These are phyloP conservation scores for Boletus coccyginus DNA, from an alignment of 768 basidiomycete species.

Conservation along the genomic window DNA sequence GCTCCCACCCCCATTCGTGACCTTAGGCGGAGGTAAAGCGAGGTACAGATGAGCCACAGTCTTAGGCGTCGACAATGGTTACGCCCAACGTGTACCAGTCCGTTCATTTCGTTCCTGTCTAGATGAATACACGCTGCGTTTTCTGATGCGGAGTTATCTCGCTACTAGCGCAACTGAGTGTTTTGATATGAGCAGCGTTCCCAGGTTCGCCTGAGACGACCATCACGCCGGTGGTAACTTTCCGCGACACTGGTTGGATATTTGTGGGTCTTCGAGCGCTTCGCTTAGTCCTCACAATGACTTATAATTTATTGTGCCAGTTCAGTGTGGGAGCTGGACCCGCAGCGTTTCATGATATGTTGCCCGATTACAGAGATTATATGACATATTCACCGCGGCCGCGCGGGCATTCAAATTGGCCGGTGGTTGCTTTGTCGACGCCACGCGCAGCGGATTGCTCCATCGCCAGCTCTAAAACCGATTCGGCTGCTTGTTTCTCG, in stretches of 20 bases:
- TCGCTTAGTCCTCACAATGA: neutral
- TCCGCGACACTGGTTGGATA: neutral
- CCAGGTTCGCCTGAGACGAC: neutral
- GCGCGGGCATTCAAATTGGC: neutral
- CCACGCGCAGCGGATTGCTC: too few relatives aligned
- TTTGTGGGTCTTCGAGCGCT: neutral
- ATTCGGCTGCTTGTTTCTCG: neutral
- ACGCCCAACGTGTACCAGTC: neutral
- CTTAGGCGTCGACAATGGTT: conserved; percentile 26
- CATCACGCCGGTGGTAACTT: neutral
- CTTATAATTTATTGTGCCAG: neutral
- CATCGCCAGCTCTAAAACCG: too few relatives aligned
- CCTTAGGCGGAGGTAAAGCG: conserved; percentile 22
- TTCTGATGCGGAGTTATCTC: conserved; percentile 3
- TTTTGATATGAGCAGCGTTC: neutral
- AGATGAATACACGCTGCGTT: neutral
- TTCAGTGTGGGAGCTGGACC: neutral
- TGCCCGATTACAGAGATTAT: neutral
- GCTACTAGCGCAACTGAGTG: neutral
- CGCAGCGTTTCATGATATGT: neutral
- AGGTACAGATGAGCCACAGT: conserved; percentile 33
- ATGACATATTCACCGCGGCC: neutral
- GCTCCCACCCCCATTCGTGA: conserved; percentile 7
- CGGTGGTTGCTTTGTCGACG: neutral
- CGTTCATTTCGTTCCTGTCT: neutral